Evolutionary conservation across 1,139 yeast genomes (phyloP).

Genomic region (Saccharomyces pastorianus): DNA sequence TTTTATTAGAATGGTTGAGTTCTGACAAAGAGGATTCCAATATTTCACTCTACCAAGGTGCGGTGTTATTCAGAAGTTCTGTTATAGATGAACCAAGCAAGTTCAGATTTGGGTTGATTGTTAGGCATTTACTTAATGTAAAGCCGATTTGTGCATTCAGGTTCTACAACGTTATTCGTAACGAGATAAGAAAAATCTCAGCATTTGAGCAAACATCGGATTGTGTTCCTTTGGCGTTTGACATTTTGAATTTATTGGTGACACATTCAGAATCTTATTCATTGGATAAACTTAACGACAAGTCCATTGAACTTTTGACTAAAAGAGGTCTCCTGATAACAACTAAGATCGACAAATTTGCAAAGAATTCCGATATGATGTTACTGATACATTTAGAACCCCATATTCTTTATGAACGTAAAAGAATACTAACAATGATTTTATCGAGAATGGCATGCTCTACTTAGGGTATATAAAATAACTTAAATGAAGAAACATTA

Average conservation of each 20-base stretch:
- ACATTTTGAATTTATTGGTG: conserved; percentile 30
- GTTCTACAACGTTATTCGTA: conserved; percentile 39
- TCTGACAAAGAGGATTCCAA: conserved; percentile 39
- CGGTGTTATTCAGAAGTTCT: conserved; percentile 44
- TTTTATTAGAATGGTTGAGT: conserved; percentile 43
- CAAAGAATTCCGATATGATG: conserved; percentile 5
- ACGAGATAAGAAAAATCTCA: conserved; percentile 36
- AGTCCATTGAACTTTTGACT: conserved; percentile 23
- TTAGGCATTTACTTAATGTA: conserved; percentile 37
- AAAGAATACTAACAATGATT: conserved; percentile 17
- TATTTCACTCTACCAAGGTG: conserved; percentile 45
- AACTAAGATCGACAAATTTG: conserved; percentile 7
- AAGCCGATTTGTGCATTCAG: conserved; percentile 37
- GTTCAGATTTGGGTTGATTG: conserved; percentile 45
- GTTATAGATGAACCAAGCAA: conserved; percentile 46
- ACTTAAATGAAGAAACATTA: neutral
- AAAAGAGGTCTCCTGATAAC: conserved; percentile 22
- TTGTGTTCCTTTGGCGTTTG: conserved; percentile 29
- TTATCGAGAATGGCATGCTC: conserved; percentile 18
- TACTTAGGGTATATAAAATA: neutral
- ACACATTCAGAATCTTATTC: conserved; percentile 29
- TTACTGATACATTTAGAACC: conserved; percentile 11
- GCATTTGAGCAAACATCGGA: conserved; percentile 26
- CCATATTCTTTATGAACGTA: conserved; percentile 17
- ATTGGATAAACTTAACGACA: conserved; percentile 17